phyloP scores from a whole-genome alignment of 768 basidiomycete genomes.

The Xerocomellus chrysenteron region DNA sequence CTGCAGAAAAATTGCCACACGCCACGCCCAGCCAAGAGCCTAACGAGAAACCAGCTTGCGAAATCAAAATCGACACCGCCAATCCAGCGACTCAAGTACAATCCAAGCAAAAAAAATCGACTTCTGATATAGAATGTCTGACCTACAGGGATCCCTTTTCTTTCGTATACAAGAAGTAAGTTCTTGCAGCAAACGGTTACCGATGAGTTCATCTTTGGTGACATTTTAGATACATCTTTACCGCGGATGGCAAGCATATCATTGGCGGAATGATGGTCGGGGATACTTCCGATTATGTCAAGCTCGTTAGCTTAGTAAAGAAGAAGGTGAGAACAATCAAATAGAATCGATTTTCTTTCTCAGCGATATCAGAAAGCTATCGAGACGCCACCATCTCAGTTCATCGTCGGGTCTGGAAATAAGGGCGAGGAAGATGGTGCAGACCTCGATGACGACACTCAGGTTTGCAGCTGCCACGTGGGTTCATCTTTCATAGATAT shows the following conservation, averaged over 20 bases:
- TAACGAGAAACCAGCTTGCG: not conserved
- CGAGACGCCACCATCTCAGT: conserved; percentile 61
- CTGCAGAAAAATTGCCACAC: not conserved
- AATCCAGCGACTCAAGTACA: not conserved
- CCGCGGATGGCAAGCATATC: conserved; percentile 65
- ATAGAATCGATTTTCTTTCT: not conserved
- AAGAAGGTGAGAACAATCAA: conserved; percentile 45
- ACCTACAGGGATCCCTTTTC: conserved; percentile 72
- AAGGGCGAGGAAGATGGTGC: conserved; percentile 56
- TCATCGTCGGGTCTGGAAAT: conserved; percentile 57
- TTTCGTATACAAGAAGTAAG: conserved; percentile 66
- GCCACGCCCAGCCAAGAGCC: not conserved
- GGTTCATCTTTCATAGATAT: conserved; percentile 7
- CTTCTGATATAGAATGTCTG: conserved; percentile 39
- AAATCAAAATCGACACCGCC: conserved; percentile 24
- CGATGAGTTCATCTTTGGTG: not conserved
- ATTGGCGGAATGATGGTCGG: conserved; percentile 84
- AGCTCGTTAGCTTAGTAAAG: conserved; percentile 67
- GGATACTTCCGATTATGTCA: conserved; percentile 64
- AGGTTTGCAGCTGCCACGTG: conserved; percentile 70
- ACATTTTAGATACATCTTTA: conserved; percentile 56
- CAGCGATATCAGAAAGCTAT: conserved; percentile 51
- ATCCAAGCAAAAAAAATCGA: not conserved
- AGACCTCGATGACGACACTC: conserved; percentile 69
- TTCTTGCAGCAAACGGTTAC: not conserved